A percentile compares a stretch with the other conserved stretches of the same genome.
These are phyloP conservation scores for Zymoseptoria passerinii DNA, from an alignment of 2,329 filamentous ascomycete species.

Conservation along the genomic window DNA sequence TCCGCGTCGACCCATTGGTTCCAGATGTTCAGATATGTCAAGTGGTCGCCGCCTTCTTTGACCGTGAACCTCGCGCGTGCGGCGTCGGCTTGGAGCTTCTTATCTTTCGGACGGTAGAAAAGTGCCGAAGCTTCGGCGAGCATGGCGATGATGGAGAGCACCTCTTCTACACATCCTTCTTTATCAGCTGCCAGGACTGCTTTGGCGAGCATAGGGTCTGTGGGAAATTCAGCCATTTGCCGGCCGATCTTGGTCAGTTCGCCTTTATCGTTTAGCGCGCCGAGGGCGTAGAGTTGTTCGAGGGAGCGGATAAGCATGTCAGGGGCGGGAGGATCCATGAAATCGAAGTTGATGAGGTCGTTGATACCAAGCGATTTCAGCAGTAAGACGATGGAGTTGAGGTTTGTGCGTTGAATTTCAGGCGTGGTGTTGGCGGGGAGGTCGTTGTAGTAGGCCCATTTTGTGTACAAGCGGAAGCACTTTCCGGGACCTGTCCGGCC, in stretches of 20 bases:
- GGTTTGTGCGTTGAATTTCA: constrained; percentile 84
- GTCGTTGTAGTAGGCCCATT: constrained; percentile 81
- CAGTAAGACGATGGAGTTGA: constrained; percentile 74
- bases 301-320: constrained; percentile 82
- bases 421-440: constrained; percentile 86
- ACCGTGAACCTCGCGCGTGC: constrained; percentile 82
- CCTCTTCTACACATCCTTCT: constrained; percentile 86
- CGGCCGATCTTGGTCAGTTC: constrained; percentile 84
- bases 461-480: constrained; percentile 88
- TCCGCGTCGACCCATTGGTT: constrained; percentile 92
- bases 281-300: constrained; percentile 84
- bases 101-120: constrained; percentile 93
- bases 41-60: constrained; percentile 82
- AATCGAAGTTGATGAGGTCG: constrained; percentile 87
- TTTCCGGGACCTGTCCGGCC: constrained; percentile 88
- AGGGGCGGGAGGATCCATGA: constrained; percentile 86
- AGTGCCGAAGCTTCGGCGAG: constrained; percentile 78
- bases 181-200: constrained; percentile 81
- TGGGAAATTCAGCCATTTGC: constrained; percentile 92
- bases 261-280: constrained; percentile 79
- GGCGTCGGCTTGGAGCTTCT: constrained; percentile 91
- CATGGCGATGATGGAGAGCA: constrained; percentile 91
- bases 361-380: constrained; percentile 88
- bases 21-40: constrained; percentile 85
- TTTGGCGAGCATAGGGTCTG: constrained; percentile 84